Percentiles rank a stretch among this genome's conserved stretches.
phyloP scores from a whole-genome alignment of 805 yeast genomes.

The Monosporozyma unispora region DNA sequence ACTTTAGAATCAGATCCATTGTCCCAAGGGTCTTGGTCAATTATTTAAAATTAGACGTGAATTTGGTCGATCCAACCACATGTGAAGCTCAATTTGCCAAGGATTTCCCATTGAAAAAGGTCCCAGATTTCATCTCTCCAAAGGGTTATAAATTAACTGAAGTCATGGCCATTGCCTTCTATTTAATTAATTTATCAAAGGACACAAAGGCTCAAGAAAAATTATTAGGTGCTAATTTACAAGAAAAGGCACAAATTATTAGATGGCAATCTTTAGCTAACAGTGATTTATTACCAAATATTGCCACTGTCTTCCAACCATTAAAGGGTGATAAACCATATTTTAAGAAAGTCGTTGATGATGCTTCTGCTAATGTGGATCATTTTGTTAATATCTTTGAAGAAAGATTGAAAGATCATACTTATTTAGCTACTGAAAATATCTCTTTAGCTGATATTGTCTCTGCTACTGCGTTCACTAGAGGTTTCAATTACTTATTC shows the following conservation, averaged over 20 bases:
- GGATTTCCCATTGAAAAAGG: slow-evolving; percentile 54
- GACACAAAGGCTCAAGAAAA: slow-evolving; percentile 32
- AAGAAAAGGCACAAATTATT: slow-evolving; percentile 38
- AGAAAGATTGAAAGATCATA: slow-evolving; percentile 47
- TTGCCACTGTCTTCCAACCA: slow-evolving; percentile 48
- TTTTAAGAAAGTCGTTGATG: slow-evolving; percentile 63
- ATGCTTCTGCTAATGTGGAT: slow-evolving; percentile 33
- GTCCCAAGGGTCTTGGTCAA: slow-evolving; percentile 46
- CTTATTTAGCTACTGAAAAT: slow-evolving; percentile 65
- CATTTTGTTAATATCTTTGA: slow-evolving; percentile 40
- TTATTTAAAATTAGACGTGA: slow-evolving; percentile 51
- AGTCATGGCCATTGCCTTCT: slow-evolving; percentile 53
- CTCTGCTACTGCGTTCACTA: slow-evolving; percentile 39
- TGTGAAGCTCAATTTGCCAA: slow-evolving; percentile 34
- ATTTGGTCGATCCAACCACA: slow-evolving; percentile 31
- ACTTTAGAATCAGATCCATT: slow-evolving; percentile 33
- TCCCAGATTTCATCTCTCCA: slow-evolving; percentile 63
- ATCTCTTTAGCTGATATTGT: slow-evolving; percentile 58
- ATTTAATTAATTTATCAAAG: slow-evolving; percentile 33
- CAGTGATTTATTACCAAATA: slow-evolving; percentile 47
- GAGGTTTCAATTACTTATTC: slow-evolving; percentile 51
- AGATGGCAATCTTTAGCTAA: slow-evolving; percentile 74
- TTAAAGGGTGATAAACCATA: slow-evolving; percentile 58
- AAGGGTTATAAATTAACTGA: slow-evolving; percentile 67
- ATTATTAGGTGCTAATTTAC: slow-evolving; percentile 43